phyloP scores from a whole-genome alignment of 1,139 yeast species.

The Pichia sp. region DNA sequence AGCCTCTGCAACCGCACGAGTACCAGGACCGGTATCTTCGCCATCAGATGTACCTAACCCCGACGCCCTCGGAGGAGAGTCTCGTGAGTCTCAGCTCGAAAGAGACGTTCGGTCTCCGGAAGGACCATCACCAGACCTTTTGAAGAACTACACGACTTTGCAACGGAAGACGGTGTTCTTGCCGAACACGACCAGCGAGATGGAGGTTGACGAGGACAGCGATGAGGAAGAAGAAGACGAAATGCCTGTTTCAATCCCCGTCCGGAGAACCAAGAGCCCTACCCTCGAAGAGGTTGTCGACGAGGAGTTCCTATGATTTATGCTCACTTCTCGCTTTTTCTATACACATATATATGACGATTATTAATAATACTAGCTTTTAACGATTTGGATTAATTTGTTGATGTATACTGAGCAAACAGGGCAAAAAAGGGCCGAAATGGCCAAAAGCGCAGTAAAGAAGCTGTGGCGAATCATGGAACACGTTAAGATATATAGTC shows the following conservation, averaged over 20 bases:
- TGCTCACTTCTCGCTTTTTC: neutral
- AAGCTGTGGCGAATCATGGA: neutral
- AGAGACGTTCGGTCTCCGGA: neutral
- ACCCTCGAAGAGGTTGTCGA: conserved; percentile 26
- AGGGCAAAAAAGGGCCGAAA: neutral
- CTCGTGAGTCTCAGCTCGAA: conserved; percentile 2
- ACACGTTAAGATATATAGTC: neutral
- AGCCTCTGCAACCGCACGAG: neutral
- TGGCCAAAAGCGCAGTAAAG: neutral
- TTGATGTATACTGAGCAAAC: neutral
- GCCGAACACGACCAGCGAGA: conserved; percentile 15
- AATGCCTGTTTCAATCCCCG: conserved; percentile 5
- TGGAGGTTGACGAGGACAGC: conserved; percentile 5
- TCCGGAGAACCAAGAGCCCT: conserved; percentile 19
- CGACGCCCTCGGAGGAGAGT: conserved; percentile 7
- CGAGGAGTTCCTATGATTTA: conserved; percentile 21
- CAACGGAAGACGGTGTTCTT: conserved; percentile 24
- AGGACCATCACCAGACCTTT: neutral
- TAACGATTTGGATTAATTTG: neutral
- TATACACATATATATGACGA: neutral
- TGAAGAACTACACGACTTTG: conserved; percentile 26
- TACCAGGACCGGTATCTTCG: neutral
- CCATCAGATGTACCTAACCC: neutral
- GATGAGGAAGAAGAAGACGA: neutral
- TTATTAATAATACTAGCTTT: neutral